Percentiles rank a stretch among this genome's conserved stretches.
Conservation (phyloP, 352 stramenopile genomes). For the Phytophthora hybrid region DNA sequence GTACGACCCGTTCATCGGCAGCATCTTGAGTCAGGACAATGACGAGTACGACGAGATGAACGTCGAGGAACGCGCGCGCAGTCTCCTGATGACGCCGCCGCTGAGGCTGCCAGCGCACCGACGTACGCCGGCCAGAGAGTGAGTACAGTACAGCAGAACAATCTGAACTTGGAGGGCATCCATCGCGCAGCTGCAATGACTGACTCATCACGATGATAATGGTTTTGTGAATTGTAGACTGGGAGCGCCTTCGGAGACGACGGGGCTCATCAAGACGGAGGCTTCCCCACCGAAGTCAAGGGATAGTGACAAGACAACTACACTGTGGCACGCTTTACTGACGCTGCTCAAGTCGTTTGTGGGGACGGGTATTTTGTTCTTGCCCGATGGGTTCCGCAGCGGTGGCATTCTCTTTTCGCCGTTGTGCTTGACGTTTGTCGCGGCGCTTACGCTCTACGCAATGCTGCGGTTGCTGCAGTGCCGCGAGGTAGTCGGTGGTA, state of each 20-base stretch:
- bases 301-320: conserved; percentile 75
- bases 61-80: conserved; percentile 69
- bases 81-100: conserved; percentile 73
- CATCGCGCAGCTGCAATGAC: background rate
- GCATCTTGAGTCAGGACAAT: conserved; percentile 85
- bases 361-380: conserved; percentile 80
- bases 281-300: conserved; percentile 31
- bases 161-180: background rate
- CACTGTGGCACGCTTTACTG: conserved; percentile 79
- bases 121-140: conserved; percentile 38
- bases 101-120: conserved; percentile 40
- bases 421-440: conserved; percentile 68
- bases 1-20: conserved; percentile 88
- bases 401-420: conserved; percentile 81
- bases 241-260: conserved; percentile 43
- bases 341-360: conserved; percentile 88
- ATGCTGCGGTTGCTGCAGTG: conserved; percentile 85
- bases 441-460: conserved; percentile 72
- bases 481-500: conserved; percentile 70
- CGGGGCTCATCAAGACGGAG: conserved; percentile 35
- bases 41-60: conserved; percentile 82
- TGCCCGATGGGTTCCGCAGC: conserved; percentile 78
- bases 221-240: conserved; percentile 33
- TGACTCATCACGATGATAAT: conserved; percentile 18
- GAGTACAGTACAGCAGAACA: conserved; percentile 19